A percentile compares a stretch with the other conserved stretches of the same genome.
phyloP scores from a whole-genome alignment of 2,329 filamentous ascomycete species.

The Cercospora janseana region DNA sequence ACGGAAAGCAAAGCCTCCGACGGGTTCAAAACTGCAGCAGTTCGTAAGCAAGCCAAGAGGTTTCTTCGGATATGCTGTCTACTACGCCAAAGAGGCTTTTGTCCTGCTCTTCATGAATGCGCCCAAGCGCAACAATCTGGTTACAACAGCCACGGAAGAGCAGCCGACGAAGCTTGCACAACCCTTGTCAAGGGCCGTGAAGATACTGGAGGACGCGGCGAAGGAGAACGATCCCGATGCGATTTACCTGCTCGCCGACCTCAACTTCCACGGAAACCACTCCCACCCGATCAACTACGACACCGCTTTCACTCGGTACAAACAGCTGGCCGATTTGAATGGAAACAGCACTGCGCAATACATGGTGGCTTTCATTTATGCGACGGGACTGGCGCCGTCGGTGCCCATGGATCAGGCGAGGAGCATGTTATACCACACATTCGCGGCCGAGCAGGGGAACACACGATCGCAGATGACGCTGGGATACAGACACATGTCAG shows the following conservation, averaged over 20 bases:
- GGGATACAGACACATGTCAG: conserved; percentile 78
- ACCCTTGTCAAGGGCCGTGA: conserved; percentile 57
- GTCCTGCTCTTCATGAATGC: conserved; percentile 65
- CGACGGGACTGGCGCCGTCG: conserved; percentile 80
- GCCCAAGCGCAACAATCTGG: conserved; percentile 49
- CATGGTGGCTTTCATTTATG: conserved; percentile 95
- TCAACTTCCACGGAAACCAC: conserved; percentile 97
- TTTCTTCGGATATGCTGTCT: conserved; percentile 54
- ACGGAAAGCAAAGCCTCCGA: conserved; percentile 43
- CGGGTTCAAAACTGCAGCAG: conserved; percentile 42
- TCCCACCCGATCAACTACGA: conserved; percentile 79
- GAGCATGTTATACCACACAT: conserved; percentile 89
- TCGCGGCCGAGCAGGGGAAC: conserved; percentile 81
- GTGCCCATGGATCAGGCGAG: conserved; percentile 86
- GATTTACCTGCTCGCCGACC: conserved; percentile 82
- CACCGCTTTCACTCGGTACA: conserved; percentile 77
- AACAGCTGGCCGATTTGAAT: conserved; percentile 68
- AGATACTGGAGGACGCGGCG: conserved; percentile 59
- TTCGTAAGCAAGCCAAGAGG: conserved; percentile 54
- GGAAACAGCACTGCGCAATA: conserved; percentile 92
- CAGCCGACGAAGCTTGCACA: conserved; percentile 48
- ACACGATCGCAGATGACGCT: conserved; percentile 90
- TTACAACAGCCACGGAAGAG: conserved; percentile 39
- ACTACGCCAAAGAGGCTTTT: conserved; percentile 64
- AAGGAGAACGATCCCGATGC: conserved; percentile 68